phyloP scores from a whole-genome alignment of 331 rosid genomes.

The Dryas integrifolia region DNA sequence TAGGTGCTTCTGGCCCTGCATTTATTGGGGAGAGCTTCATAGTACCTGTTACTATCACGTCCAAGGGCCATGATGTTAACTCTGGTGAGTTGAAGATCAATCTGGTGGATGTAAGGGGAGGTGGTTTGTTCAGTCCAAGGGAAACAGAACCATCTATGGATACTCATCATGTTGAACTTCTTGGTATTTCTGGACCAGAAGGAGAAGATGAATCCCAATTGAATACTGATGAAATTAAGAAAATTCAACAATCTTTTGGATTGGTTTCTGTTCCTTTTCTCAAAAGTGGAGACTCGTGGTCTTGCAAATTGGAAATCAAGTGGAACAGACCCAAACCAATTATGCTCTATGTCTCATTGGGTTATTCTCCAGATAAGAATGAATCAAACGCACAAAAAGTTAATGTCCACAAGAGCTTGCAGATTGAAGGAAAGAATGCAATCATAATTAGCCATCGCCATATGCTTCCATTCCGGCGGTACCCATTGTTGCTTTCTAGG shows the following conservation, averaged over 20 bases:
- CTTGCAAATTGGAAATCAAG: conserved; percentile 88
- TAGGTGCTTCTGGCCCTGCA: conserved; percentile 81
- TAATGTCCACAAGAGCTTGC: conserved; percentile 88
- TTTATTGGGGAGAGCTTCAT: conserved; percentile 80
- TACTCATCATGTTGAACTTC: conserved; percentile 85
- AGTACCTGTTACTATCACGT: conserved; percentile 68
- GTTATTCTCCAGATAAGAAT: conserved; percentile 53
- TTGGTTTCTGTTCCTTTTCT: conserved; percentile 78
- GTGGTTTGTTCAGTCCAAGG: conserved; percentile 92
- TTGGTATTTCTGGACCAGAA: conserved; percentile 74
- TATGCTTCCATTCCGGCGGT: conserved; percentile 75
- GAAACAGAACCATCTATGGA: conserved; percentile 60
- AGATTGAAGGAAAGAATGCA: conserved; percentile 82
- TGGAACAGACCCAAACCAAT: conserved; percentile 92
- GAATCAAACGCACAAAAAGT: conserved; percentile 58
- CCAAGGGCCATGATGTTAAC: conserved; percentile 72
- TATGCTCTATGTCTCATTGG: conserved; percentile 83
- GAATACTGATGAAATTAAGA: conserved; percentile 58
- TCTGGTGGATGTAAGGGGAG: conserved; percentile 90
- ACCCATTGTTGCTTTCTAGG: conserved; percentile 71
- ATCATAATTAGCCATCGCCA: conserved; percentile 59
- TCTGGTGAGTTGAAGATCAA: conserved; percentile 92
- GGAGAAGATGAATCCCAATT: conserved; percentile 59
- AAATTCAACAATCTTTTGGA: conserved; percentile 82
- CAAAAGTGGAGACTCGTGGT: conserved; percentile 79